A percentile compares a stretch with the other conserved stretches of the same genome.
Conservation (phyloP, 2,329 filamentous ascomycete species). For the Cercospora beticola region DNA sequence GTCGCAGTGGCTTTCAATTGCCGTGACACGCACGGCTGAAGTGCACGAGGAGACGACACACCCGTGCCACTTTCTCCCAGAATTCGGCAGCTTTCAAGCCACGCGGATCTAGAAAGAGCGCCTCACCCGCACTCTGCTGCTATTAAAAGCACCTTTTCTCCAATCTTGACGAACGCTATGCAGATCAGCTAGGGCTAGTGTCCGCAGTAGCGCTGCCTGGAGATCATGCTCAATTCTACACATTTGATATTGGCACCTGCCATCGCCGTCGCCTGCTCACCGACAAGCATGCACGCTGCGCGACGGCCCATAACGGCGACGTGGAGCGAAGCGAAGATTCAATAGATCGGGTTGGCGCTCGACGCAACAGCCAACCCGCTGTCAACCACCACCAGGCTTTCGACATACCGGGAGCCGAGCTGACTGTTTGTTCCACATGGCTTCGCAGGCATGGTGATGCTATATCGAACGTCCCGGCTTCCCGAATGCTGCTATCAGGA, state of each 20-base stretch:
- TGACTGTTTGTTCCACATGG: neutral
- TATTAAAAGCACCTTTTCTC: slow-evolving; percentile 7
- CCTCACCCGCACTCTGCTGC: neutral
- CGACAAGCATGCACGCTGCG: neutral
- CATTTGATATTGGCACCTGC: neutral
- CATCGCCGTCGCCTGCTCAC: neutral
- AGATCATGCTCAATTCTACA: neutral
- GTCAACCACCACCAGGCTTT: neutral
- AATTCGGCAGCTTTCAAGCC: neutral
- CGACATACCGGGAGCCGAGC: neutral
- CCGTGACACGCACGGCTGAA: neutral
- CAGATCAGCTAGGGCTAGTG: slow-evolving; percentile 5
- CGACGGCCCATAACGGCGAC: neutral
- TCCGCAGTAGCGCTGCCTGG: neutral
- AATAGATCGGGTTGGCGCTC: neutral
- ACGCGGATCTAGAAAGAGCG: slow-evolving; percentile 6
- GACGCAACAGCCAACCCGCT: neutral
- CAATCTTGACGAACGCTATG: slow-evolving; percentile 3
- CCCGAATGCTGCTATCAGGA: neutral
- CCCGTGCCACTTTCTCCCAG: neutral
- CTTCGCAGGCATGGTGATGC: slow-evolving; percentile 11
- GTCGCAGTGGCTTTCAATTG: neutral
- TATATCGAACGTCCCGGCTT: neutral
- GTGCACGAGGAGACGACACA: neutral
- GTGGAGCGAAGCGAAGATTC: neutral